Percentiles rank a stretch among this genome's conserved stretches.
Evolutionary conservation across 2,329 filamentous ascomycete genomes (phyloP).

Genomic region (Fusarium falciforme): DNA sequence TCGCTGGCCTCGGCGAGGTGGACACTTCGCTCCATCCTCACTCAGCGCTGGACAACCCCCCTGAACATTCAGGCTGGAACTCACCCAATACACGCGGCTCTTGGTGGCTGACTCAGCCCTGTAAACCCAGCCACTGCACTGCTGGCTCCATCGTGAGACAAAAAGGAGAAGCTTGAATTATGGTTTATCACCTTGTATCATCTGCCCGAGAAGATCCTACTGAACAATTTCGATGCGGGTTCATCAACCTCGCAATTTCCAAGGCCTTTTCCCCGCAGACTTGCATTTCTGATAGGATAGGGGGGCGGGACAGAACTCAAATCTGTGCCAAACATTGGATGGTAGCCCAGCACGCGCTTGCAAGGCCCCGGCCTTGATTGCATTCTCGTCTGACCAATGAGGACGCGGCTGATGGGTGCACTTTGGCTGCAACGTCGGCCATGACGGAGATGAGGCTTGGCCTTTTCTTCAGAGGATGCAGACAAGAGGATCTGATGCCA

Average conservation of each 20-base stretch:
- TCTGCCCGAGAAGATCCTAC: neutral
- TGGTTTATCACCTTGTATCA: neutral
- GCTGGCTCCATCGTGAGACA: neutral
- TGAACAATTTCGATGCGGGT: neutral
- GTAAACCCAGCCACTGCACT: neutral
- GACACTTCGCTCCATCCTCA: neutral
- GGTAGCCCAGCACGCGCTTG: slow-evolving; percentile 19
- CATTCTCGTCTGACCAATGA: slow-evolving; percentile 14
- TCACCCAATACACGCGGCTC: neutral
- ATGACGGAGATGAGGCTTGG: slow-evolving; percentile 34
- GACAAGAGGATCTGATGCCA: neutral
- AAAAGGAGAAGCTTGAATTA: neutral
- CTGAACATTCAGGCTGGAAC: neutral
- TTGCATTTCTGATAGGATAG: slow-evolving; percentile 11
- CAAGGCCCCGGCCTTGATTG: slow-evolving; percentile 23
- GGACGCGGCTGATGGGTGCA: slow-evolving; percentile 12
- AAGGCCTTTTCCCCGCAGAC: slow-evolving; percentile 17
- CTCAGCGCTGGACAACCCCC: neutral
- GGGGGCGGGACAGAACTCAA: neutral
- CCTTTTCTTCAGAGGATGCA: neutral
- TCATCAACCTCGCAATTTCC: neutral
- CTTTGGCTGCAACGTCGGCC: slow-evolving; percentile 5
- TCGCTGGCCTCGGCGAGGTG: neutral
- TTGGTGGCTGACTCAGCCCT: neutral
- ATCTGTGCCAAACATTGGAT: slow-evolving; percentile 16